phyloP scores from a whole-genome alignment of 441 rosid genomes.

The Metrosideros polymorpha region DNA sequence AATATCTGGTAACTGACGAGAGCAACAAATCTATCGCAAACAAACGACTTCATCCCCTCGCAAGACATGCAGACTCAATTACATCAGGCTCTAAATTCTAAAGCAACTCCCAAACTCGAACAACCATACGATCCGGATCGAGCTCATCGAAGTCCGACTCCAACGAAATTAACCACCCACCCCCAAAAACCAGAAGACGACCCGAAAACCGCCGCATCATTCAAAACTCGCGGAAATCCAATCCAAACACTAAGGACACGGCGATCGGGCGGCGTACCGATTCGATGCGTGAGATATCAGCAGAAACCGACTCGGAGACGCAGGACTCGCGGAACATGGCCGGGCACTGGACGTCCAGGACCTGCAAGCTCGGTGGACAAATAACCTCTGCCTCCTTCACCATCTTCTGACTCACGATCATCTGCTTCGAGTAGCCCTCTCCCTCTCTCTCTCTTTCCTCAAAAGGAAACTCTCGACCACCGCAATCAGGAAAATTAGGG shows the following conservation, averaged over 20 bases:
- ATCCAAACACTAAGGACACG: background rate
- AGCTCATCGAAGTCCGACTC: background rate
- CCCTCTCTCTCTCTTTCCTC: too few species aligned
- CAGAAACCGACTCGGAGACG: conserved; percentile 24
- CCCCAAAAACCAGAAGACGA: background rate
- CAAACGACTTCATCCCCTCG: background rate
- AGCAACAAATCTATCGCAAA: background rate
- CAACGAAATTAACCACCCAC: background rate
- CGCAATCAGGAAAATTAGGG: background rate
- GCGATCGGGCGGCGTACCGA: conserved; percentile 27
- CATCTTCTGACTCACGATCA: conserved; percentile 43
- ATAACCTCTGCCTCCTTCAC: conserved; percentile 42
- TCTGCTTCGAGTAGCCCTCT: background rate
- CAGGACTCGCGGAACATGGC: conserved; percentile 17
- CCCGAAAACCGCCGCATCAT: background rate
- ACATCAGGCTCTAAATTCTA: background rate
- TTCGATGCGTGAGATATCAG: conserved; percentile 15
- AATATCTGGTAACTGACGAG: background rate
- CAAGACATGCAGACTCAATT: background rate
- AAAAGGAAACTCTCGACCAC: background rate
- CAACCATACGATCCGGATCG: background rate
- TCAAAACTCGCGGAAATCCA: background rate
- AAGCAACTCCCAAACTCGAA: background rate
- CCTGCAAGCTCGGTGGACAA: conserved; percentile 19
- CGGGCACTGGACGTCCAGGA: conserved; percentile 43